Base-by-base conservation (phyloP, 1,284 basidiomycete species). In the Takashimella koratensis region DNA sequence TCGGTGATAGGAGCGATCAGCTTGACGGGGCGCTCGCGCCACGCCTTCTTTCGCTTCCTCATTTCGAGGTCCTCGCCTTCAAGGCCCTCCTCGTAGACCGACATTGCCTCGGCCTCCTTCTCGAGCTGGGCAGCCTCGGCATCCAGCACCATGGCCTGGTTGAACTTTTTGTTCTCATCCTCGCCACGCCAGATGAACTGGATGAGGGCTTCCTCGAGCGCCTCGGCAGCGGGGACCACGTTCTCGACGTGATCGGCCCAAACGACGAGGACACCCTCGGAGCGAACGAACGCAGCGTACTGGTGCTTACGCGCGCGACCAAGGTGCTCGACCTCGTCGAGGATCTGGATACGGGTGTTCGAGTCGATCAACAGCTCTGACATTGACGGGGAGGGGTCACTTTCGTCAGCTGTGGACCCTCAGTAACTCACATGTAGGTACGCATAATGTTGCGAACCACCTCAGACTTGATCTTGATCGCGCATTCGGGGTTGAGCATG, bases 161-260 rank as follows among this genome's bases (percentile, higher is more conserved):
- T 72, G 65, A 75, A 76, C 64, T 79, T 79, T 41, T 69, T 57
- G 54, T 76, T 76, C 45, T 66, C 65, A 43, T 67, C 64, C 47
- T 76, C 63, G 5, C 59, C 63, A 43, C 77, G 43, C 89, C 89
- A 90, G 42, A 90, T 83, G 52, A 90, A 84, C 62, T 86, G 84
- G 77, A 90, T 87, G 65, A 93, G 78, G 68, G 85, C 86, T 42
- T 84, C 82, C 60, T 90, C 86, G 60, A 91, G 84, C 51, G 86
- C 84, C 48, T 71, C 66, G 0, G 71, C 71, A 5, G 67, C 63
- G 0, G 84, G 82, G 53, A 88, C 82, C 65, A 90, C 84, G 57
- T 73, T 78, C 67, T 86, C 85, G 49, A 89, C 79, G 70, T 92
- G 89, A 41, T 85, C 87, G 0, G 87, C 79, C 75, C 70, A 72